Base-by-base conservation (phyloP, 1,284 basidiomycete genomes). In the Trichosporon ovoides region DNA sequence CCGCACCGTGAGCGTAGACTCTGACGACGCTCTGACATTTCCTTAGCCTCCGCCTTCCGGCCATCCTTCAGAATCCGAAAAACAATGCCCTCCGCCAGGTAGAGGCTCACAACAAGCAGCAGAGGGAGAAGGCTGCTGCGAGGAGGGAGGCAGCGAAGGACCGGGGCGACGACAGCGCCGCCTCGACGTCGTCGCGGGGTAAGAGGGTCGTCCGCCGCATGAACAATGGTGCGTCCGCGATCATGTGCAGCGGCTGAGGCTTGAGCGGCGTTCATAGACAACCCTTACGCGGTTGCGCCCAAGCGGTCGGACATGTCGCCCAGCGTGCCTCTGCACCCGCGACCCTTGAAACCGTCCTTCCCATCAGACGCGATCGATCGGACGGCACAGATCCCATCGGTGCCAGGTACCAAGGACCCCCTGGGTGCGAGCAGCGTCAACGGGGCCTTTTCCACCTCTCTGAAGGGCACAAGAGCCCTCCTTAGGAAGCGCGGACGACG, bases 61-160 rank as follows among this genome's bases (percentile, higher is more conserved):
- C 75, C 13, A 78, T 78, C 60, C 64, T 78, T 7, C 72, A 74
- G 59, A 76, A 78, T 59, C 71, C 74, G 2, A 61, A 38, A 10
- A 70, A 67, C 49, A 56, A 58, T 16, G 54, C 72, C 2, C 60
- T 59, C 20, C 60, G 69, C 13, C 70, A 75, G 38, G 68, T 76
- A 14, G 68, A 72, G 35, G 70, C 75, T 0, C 67, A 73, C 65
- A 72, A 72, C 53, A 67, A 69, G 9, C 76, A 78, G 61, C 76
- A 78, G 61, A 57, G 71, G 4, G 72, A 78, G 43, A 70, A 68
- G 52, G 64, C 66, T 0, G 58, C 59, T n/a, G 75, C 75, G 16
- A 53, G 68, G 16, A 24, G 52, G 10, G 61, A 59, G 13, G 53
- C 63, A 10, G 55, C 43, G 16, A 53, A 54, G 37, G 48, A 56